A percentile compares a stretch with the other conserved stretches of the same genome.
Conservation (phyloP, 345 rosid species). For the Reutealis trisperma region DNA sequence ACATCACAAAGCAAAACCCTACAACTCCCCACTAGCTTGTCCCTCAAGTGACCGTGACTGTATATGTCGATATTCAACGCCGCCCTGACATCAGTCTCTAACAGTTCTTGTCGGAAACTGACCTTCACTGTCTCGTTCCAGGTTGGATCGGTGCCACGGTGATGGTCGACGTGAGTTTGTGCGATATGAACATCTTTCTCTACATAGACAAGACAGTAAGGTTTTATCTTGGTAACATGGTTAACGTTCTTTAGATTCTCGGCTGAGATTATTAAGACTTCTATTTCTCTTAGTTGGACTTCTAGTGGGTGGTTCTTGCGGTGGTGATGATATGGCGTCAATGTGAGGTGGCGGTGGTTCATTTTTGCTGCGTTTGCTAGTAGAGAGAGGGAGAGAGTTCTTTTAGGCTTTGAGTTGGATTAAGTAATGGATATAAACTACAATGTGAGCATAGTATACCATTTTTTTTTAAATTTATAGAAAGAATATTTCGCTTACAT, state of each 20-base stretch:
- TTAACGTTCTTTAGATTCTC: constrained; percentile 27
- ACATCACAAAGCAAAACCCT: constrained; percentile 21
- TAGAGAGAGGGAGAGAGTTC: too few relatives aligned
- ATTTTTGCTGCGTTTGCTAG: constrained; percentile 18
- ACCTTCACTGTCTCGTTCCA: constrained; percentile 25
- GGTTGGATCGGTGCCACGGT: constrained; percentile 12
- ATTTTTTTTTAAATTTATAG: too few relatives aligned
- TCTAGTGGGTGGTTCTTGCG: constrained; percentile 13
- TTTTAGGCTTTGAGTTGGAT: too few relatives aligned
- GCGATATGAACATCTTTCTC: constrained; percentile 16
- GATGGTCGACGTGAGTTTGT: constrained; percentile 17
- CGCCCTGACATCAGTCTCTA: constrained; percentile 9
- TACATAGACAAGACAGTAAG: constrained; percentile 20
- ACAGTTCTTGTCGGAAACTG: background rate
- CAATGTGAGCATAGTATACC: too few relatives aligned
- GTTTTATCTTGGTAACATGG: constrained; percentile 17
- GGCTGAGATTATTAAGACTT: constrained; percentile 29
- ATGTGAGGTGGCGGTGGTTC: constrained; percentile 17
- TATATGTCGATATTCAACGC: constrained; percentile 19
- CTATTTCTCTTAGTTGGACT: constrained; percentile 23
- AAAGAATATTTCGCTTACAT: too few relatives aligned
- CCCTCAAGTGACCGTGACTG: constrained; percentile 18
- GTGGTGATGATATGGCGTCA: constrained; percentile 22
- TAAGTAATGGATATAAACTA: too few relatives aligned
- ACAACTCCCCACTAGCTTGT: constrained; percentile 18